Percentiles rank a stretch among this genome's conserved stretches.
phyloP scores from a whole-genome alignment of 2,329 filamentous ascomycete species.

The Aaosphaeria arxii region DNA sequence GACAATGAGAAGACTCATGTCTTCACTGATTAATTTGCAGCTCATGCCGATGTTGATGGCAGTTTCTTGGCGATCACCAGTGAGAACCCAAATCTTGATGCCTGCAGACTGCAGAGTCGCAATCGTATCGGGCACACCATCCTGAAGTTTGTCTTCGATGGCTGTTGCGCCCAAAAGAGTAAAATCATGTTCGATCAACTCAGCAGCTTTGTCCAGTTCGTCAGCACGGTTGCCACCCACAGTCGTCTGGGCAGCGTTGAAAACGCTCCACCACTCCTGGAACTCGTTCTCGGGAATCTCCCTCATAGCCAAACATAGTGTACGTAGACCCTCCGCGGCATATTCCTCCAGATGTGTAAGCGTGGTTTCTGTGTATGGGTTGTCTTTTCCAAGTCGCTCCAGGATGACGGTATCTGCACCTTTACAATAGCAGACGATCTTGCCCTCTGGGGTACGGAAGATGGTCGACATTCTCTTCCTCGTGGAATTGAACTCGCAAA shows the following conservation, averaged over 20 bases:
- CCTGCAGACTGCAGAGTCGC: conserved; percentile 94
- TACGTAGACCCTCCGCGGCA: conserved; percentile 91
- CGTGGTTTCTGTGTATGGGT: conserved; percentile 80
- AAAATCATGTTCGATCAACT: conserved; percentile 91
- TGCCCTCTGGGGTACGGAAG: conserved; percentile 93
- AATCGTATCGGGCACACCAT: conserved; percentile 96
- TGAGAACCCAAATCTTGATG: conserved; percentile 98
- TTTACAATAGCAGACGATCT: conserved; percentile 91
- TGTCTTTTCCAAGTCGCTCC: conserved; percentile 79
- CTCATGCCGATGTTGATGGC: conserved; percentile 99
- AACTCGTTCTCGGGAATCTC: conserved; percentile 90
- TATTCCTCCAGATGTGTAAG: conserved; percentile 97
- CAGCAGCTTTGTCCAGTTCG: conserved; percentile 93
- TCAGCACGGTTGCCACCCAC: conserved; percentile 90
- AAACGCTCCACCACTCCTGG: conserved; percentile 81
- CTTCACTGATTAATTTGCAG: conserved; percentile 96
- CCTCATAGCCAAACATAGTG: conserved; percentile 90
- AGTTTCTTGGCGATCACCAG: conserved; percentile 95
- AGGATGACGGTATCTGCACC: conserved; percentile 97
- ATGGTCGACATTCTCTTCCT: conserved; percentile 98
- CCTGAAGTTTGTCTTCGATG: conserved; percentile 94
- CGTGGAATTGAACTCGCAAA: conserved; percentile 99
- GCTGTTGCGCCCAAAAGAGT: conserved; percentile 91
- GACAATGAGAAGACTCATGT: conserved; percentile 96
- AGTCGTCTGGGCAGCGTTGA: conserved; percentile 83